A percentile compares a stretch with the other conserved stretches of the same genome.
Conservation (phyloP, 2,329 filamentous ascomycete genomes). For the Moelleriella libera region DNA sequence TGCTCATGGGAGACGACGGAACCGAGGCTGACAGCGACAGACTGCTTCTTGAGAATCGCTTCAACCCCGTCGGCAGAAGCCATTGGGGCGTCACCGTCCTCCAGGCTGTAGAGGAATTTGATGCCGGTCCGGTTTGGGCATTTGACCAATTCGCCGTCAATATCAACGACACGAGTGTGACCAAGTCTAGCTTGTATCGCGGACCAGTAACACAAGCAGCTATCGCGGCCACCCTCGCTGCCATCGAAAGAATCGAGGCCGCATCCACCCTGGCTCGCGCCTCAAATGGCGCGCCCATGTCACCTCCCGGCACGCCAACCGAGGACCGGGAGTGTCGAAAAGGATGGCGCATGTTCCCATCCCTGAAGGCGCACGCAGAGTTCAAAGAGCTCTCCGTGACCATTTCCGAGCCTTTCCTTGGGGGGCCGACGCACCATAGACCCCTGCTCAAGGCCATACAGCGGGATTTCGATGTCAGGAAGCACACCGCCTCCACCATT, state of each 20-base stretch:
- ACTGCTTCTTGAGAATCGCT: conserved; percentile 13
- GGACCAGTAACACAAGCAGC: conserved; percentile 22
- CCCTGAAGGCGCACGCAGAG: conserved; percentile 11
- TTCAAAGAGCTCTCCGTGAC: conserved; percentile 17
- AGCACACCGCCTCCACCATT: conserved; percentile 20
- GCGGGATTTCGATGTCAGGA: conserved; percentile 19
- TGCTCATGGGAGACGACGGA: conserved; percentile 27
- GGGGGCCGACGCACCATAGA: conserved; percentile 19
- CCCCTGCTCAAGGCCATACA: conserved; percentile 23
- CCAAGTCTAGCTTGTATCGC: conserved; percentile 25
- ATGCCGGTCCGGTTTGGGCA: conserved; percentile 28
- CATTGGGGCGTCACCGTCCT: conserved; percentile 26
- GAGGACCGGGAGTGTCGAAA: neutral
- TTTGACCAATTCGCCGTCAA: conserved; percentile 26
- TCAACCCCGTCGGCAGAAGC: conserved; percentile 16
- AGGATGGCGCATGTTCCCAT: conserved; percentile 7
- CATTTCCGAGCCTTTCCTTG: conserved; percentile 19
- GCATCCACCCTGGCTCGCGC: conserved; percentile 7
- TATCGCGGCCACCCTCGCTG: conserved; percentile 19
- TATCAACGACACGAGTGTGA: conserved; percentile 22
- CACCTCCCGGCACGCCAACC: conserved; percentile 2
- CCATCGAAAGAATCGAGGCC: conserved; percentile 19
- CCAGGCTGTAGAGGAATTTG: conserved; percentile 24
- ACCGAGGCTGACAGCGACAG: conserved; percentile 14
- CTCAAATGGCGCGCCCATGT: neutral